These are phyloP conservation scores for Azolla pinnata DNA, from an alignment of 75 land plant species.

Conservation along the genomic window DNA sequence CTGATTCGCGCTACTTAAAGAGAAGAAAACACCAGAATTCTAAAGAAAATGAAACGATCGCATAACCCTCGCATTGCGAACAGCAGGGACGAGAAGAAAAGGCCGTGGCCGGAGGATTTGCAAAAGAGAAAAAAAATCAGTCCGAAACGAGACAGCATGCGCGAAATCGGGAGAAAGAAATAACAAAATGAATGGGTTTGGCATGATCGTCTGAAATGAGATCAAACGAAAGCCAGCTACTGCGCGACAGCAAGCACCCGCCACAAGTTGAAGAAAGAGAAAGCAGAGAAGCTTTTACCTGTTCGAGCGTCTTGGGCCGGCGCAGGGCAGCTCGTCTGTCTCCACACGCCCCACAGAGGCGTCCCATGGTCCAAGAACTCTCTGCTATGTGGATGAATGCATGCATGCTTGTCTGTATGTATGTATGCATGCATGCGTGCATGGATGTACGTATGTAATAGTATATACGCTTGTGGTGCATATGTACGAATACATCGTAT, in stretches of 20 bases:
- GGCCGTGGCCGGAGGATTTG: too few relatives aligned
- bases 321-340: slow-evolving; percentile 55
- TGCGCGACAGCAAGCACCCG: background rate
- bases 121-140: too few relatives aligned
- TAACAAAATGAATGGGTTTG: too few relatives aligned
- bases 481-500: background rate
- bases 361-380: slow-evolving; percentile 6
- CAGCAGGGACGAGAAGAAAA: too few relatives aligned
- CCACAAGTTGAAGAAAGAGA: background rate
- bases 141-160: too few relatives aligned
- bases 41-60: too few relatives aligned
- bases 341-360: slow-evolving; percentile 56
- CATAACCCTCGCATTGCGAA: too few relatives aligned
- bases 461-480: background rate
- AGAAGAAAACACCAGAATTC: too few relatives aligned
- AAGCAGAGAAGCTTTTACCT: slow-evolving; percentile 28
- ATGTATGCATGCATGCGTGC: background rate
- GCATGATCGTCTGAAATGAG: too few relatives aligned
- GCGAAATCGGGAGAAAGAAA: too few relatives aligned
- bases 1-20: too few relatives aligned
- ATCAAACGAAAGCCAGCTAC: too few relatives aligned
- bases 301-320: slow-evolving; percentile 72
- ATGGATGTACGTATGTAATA: background rate
- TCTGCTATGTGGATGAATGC: background rate
- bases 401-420: background rate